Evolutionary conservation across 2,329 filamentous ascomycete species (phyloP).

Genomic region (Calonectria naviculata): DNA sequence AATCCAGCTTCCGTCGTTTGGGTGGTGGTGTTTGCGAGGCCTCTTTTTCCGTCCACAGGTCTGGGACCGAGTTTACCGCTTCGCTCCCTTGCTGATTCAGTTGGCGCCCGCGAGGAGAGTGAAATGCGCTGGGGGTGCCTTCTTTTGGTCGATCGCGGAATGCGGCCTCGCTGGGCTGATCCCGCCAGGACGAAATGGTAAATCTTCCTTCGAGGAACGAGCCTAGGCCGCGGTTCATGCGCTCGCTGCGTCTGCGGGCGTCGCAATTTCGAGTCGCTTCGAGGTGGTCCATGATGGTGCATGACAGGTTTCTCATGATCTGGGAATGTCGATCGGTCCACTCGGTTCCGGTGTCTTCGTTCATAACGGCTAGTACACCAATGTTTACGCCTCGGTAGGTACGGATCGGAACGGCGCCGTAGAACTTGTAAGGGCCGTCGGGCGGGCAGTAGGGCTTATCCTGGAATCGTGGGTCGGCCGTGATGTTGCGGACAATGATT

Average conservation of each 20-base stretch:
- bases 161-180: not conserved
- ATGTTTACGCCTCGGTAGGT: constrained; percentile 54
- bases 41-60: not conserved
- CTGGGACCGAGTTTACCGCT: not conserved
- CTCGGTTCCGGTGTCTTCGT: constrained; percentile 7
- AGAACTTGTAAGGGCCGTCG: constrained; percentile 46
- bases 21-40: not conserved
- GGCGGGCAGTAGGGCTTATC: constrained; percentile 35
- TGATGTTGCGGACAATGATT: constrained; percentile 48
- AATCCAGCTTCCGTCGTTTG: not conserved
- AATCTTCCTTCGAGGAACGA: constrained; percentile 50
- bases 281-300: constrained; percentile 50
- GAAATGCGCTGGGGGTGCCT: constrained; percentile 30
- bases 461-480: constrained; percentile 42
- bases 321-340: constrained; percentile 43
- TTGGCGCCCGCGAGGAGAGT: not conserved
- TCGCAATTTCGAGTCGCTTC: constrained; percentile 42
- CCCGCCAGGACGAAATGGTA: constrained; percentile 42
- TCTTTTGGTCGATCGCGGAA: constrained; percentile 15
- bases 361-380: constrained; percentile 51
- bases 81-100: not conserved
- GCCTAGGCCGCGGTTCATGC: constrained; percentile 52
- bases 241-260: constrained; percentile 45
- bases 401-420: constrained; percentile 54
- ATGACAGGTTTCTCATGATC: constrained; percentile 41